Percentiles rank a stretch among this genome's conserved stretches.
These are phyloP conservation scores for Heterobasidion annosum DNA, from an alignment of 1,284 basidiomycete species.

Conservation along the genomic window DNA sequence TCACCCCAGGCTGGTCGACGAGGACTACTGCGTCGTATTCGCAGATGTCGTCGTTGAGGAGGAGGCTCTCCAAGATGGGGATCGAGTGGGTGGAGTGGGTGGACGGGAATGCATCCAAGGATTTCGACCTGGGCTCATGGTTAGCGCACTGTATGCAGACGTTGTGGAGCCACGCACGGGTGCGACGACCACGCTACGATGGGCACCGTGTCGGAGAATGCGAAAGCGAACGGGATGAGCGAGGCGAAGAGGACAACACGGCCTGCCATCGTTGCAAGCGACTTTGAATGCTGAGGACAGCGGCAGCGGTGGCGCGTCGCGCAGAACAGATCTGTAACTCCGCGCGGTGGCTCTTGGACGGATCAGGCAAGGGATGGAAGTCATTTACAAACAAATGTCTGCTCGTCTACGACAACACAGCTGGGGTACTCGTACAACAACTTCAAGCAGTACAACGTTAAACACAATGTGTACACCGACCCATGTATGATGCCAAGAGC, in stretches of 20 bases:
- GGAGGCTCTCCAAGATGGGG: conserved; percentile 33
- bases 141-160: neutral
- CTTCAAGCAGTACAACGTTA: too few relatives aligned
- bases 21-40: conserved; percentile 55
- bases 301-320: neutral
- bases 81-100: conserved; percentile 15
- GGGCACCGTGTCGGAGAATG: conserved; percentile 52
- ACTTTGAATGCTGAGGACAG: neutral
- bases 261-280: conserved; percentile 5
- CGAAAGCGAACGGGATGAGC: conserved; percentile 36
- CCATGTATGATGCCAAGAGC: too few relatives aligned
- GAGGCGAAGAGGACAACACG: conserved; percentile 15
- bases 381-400: too few relatives aligned
- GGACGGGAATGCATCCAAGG: conserved; percentile 29
- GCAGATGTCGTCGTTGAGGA: conserved; percentile 42
- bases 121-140: conserved; percentile 29
- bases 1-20: conserved; percentile 60
- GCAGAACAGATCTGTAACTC: neutral
- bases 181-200: conserved; percentile 65
- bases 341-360: neutral
- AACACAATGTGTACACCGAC: too few relatives aligned
- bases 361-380: too few relatives aligned
- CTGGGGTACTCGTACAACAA: too few relatives aligned
- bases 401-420: too few relatives aligned
- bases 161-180: conserved; percentile 25